Conservation (phyloP, 805 yeast genomes). For the Myxozyma vanderwaltii region DNA sequence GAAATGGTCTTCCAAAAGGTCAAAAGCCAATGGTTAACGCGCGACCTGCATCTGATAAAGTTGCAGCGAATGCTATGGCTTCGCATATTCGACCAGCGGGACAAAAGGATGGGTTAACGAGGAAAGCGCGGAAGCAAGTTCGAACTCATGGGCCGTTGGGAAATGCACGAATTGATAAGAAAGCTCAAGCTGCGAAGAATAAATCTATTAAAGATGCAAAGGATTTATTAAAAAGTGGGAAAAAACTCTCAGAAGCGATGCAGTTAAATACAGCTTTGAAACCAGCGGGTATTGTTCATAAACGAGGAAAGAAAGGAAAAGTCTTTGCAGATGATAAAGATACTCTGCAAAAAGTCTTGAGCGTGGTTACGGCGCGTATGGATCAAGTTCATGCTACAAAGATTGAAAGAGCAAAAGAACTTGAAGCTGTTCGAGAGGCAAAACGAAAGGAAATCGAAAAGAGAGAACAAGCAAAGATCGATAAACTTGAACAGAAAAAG, state of each 20-base stretch:
- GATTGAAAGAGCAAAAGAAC: slow-evolving; percentile 82
- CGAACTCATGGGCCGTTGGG: slow-evolving; percentile 29
- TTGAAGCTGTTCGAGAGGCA: slow-evolving; percentile 86
- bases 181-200: slow-evolving; percentile 18
- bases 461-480: slow-evolving; percentile 70
- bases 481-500: slow-evolving; percentile 74
- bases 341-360: slow-evolving; percentile 70
- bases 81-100: slow-evolving; percentile 16
- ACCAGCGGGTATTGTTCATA: slow-evolving; percentile 76
- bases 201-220: slow-evolving; percentile 10
- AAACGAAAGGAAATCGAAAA: slow-evolving; percentile 85
- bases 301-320: slow-evolving; percentile 71
- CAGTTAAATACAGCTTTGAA: slow-evolving; percentile 74
- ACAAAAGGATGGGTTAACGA: slow-evolving; percentile 7
- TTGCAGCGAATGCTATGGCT: slow-evolving; percentile 25
- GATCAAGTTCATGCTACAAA: slow-evolving; percentile 86
- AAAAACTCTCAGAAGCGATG: slow-evolving; percentile 13
- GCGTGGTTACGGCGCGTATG: slow-evolving; percentile 54
- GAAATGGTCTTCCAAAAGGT: slow-evolving; percentile 23
- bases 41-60: slow-evolving; percentile 20
- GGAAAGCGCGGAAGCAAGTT: slow-evolving; percentile 16
- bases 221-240: slow-evolving; percentile 25
- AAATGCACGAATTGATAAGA: slow-evolving; percentile 23
- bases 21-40: slow-evolving; percentile 32
- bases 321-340: slow-evolving; percentile 55